phyloP scores from a whole-genome alignment of 2,329 filamentous ascomycete genomes.

The Remersonia thermophila region DNA sequence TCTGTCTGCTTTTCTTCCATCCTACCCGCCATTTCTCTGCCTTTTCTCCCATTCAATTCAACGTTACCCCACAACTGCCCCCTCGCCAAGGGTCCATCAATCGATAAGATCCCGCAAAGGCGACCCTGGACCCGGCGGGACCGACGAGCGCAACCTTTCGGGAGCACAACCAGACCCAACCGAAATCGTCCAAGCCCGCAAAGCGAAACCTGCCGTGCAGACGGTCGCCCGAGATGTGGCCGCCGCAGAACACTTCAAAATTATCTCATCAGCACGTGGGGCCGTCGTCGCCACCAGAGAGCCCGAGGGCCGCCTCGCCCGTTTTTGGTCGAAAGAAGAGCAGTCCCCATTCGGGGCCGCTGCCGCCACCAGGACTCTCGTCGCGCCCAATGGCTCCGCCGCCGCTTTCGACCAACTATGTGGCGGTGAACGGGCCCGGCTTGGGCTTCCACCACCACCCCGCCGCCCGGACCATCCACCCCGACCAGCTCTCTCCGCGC shows the following conservation, averaged over 20 bases:
- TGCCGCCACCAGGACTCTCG: constrained; percentile 9
- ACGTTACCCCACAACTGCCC: constrained; percentile 18
- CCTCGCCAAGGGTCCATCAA: constrained; percentile 9
- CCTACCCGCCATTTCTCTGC: constrained; percentile 2
- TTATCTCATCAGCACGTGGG: constrained; percentile 21
- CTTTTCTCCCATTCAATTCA: constrained; percentile 6
- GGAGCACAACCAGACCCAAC: constrained; percentile 5
- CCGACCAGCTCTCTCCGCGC: constrained; percentile 28
- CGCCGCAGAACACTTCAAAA: constrained; percentile 24
- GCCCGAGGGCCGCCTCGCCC: constrained; percentile 26
- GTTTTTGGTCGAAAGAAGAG: constrained; percentile 19
- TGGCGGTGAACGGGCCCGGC: constrained; percentile 20
- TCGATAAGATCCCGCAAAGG: constrained; percentile 15
- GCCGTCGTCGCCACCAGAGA: constrained; percentile 32
- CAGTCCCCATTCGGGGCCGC: constrained; percentile 14
- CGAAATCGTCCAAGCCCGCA: constrained; percentile 12
- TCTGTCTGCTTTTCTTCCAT: constrained; percentile 6
- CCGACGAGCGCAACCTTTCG: constrained; percentile 8
- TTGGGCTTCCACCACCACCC: constrained; percentile 24
- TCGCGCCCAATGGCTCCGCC: constrained; percentile 17
- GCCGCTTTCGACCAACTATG: constrained; percentile 19
- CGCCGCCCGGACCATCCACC: constrained; percentile 18
- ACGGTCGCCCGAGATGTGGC: constrained; percentile 21
- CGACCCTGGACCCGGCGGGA: constrained; percentile 4
- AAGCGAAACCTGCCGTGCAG: constrained; percentile 5